Base-by-base conservation (phyloP, 176 grass and related monocot species). In the Eragrostis curvula region DNA sequence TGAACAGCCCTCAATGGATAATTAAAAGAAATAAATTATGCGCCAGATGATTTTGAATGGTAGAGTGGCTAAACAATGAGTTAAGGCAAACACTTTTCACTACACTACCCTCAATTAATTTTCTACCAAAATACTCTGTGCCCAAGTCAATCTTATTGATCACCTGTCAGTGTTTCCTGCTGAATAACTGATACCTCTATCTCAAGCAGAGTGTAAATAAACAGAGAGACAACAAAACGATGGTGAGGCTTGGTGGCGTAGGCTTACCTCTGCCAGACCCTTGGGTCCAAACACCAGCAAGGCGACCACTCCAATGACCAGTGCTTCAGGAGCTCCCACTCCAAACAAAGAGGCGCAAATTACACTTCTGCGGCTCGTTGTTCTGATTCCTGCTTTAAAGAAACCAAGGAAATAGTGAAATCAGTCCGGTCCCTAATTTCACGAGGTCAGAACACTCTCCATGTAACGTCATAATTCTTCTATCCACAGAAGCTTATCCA, bases 261-360 rank as follows among this genome's bases (percentile, higher is more conserved):
- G 27, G n/a, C 60, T 74, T 93, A 93, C 93, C 87, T 99, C 96
- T 62, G 96, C 96, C 71, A 99, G 87, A 63, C 96, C 96, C 89
- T 99, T 99, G 56, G 96, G 96, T 58, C 96, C 93, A 65, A 99
- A 99, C 18, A 99, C 91, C 40, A 96, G 75, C 85, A 99, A 78
- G 63, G 96, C 96, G 20, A 99, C 96, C 60, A 96, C 96, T 73
- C 96, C 96, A 50, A 99, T 99, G 51, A 99, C 96, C 77, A 99
- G 77, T 47, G 85, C 96, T 84, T 99, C 96, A 1, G 93, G 93
- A 64, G 96, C 96, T 77, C 93, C 96, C 24, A 99, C 96, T 73
- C 96, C 96, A 90, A 99, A 99, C 25, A 99, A 75, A 77, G 96
- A 99, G 64, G 96, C 96, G 52, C 84, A 89, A 48, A 92, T 85